These are phyloP conservation scores for Colletotrichum sp. DNA, from an alignment of 2,329 filamentous ascomycete species.

Conservation along the genomic window DNA sequence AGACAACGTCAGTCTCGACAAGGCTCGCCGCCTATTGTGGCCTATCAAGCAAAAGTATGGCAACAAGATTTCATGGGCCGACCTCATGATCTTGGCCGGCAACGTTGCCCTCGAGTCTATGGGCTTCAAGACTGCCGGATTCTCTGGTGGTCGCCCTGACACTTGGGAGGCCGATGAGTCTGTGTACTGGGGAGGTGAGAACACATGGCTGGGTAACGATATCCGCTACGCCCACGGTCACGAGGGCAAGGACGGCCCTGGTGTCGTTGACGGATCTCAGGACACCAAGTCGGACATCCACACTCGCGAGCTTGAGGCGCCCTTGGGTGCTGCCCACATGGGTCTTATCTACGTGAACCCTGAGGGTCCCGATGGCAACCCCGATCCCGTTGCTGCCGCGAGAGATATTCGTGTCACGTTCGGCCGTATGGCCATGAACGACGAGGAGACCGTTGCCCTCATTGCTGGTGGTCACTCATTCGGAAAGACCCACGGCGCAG, in stretches of 20 bases:
- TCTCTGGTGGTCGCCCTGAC: constrained; percentile 74
- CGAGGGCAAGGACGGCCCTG: constrained; percentile 39
- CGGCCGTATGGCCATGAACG: constrained; percentile 81
- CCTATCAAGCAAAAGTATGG: constrained; percentile 87
- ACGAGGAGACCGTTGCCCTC: constrained; percentile 80
- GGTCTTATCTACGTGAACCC: constrained; percentile 85
- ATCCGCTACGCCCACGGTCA: constrained; percentile 62
- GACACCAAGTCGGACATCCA: constrained; percentile 26
- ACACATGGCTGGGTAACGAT: constrained; percentile 73
- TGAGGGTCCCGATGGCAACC: constrained; percentile 75
- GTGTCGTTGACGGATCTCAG: constrained; percentile 34
- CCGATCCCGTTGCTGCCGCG: constrained; percentile 73
- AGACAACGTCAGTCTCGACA: constrained; percentile 79
- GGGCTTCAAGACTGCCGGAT: constrained; percentile 76
- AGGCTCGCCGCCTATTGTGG: constrained; percentile 73
- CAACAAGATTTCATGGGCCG: constrained; percentile 82
- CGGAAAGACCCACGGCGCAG: constrained; percentile 82
- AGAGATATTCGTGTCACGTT: constrained; percentile 80
- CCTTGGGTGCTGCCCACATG: constrained; percentile 74
- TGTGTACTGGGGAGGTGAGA: constrained; percentile 79
- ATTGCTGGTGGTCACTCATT: constrained; percentile 84
- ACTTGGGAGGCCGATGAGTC: constrained; percentile 79
- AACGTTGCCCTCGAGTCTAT: constrained; percentile 81
- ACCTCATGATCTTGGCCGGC: constrained; percentile 72
- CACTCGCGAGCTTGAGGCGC: constrained; percentile 58